These are phyloP conservation scores for Fomitopsis betulina DNA, from an alignment of 1,284 basidiomycete species.

Conservation along the genomic window DNA sequence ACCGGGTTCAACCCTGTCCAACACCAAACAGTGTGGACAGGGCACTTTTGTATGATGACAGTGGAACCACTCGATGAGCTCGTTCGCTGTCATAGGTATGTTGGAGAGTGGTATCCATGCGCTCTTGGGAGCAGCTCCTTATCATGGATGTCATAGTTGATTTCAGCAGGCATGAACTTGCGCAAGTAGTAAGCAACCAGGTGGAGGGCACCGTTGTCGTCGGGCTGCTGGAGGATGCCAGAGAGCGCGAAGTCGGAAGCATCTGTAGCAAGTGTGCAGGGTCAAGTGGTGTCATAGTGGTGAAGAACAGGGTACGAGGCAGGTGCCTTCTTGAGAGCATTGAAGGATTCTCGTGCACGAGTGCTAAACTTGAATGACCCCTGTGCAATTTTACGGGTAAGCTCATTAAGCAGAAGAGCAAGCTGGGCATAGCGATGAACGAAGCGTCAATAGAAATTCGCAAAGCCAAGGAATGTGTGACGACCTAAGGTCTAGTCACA, in stretches of 20 bases:
- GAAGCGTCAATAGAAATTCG: conserved; percentile 37
- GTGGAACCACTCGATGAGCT: conserved; percentile 27
- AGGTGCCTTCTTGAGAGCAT: background rate
- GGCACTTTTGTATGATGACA: background rate
- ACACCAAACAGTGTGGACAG: too few species aligned
- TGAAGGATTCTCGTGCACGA: too few species aligned
- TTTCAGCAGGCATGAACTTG: conserved; percentile 26
- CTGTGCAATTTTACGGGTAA: conserved; percentile 15
- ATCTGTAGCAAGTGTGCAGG: conserved; percentile 19
- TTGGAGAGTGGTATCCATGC: conserved; percentile 29
- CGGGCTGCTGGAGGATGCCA: conserved; percentile 27
- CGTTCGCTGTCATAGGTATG: conserved; percentile 18
- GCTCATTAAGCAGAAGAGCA: too few species aligned
- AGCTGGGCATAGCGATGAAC: conserved; percentile 35
- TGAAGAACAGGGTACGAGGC: conserved; percentile 23
- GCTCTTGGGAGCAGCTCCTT: conserved; percentile 33
- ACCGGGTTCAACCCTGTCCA: too few species aligned
- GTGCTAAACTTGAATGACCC: too few species aligned
- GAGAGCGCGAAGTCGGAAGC: conserved; percentile 21
- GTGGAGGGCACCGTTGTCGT: conserved; percentile 22
- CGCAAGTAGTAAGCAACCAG: conserved; percentile 29
- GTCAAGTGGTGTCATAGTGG: conserved; percentile 24
- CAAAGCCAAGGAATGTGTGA: conserved; percentile 33
- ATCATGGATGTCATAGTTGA: conserved; percentile 33
- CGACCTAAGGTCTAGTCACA: too few species aligned